Base-by-base conservation (phyloP, 805 yeast species). In the Yamadazyma phyllophila region DNA sequence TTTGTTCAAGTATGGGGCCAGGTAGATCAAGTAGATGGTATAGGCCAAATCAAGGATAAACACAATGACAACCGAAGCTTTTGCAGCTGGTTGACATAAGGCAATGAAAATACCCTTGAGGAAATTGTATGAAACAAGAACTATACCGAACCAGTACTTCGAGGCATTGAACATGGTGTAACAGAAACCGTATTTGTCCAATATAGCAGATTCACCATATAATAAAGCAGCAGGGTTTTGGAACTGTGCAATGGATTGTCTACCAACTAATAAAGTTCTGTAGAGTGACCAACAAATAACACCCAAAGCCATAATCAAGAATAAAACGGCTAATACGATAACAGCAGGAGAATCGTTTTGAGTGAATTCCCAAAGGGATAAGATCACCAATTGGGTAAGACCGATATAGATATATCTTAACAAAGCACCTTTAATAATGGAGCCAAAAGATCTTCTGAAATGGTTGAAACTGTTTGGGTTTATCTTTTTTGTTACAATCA, bases 361-460 rank as follows among this genome's bases (percentile, higher is more conserved):
- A 7, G 85, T 80, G 63, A 89, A 90, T 69, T 91, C 96, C 94
- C 95, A 91, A 44, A 90, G 72, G 9, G 96, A 82, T 47, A 91
- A 74, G 43, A 90, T 79, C 13, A 82, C 73, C 47, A 91, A 66
- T 63, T 90, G 96, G 2, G 95, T 82, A 64, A 88, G 89, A 0
- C 96, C 97, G 60, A 91, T 88, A 56, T 79, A 84, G 45, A 88
- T 76, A 58, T 89, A 85, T 62, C 95, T 78, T 53, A 88, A 76
- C 43, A 91, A 53, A 2, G 94, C 74, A 39, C 97, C 97, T 62
- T 88, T 90, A 53, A 89, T 64, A 43, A 88, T 76, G 14, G 66
- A 53, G 47, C 58, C 65, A 80, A 89, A 87, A 42, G 78, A 75
- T 32, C 62, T 63, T 58, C 84, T 73, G 62, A 80, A 80, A 45